Evolutionary conservation across 352 stramenopile species (phyloP), one percentile per base, ranked within the genome.

Genomic region (Pythium guiyangense): DNA sequence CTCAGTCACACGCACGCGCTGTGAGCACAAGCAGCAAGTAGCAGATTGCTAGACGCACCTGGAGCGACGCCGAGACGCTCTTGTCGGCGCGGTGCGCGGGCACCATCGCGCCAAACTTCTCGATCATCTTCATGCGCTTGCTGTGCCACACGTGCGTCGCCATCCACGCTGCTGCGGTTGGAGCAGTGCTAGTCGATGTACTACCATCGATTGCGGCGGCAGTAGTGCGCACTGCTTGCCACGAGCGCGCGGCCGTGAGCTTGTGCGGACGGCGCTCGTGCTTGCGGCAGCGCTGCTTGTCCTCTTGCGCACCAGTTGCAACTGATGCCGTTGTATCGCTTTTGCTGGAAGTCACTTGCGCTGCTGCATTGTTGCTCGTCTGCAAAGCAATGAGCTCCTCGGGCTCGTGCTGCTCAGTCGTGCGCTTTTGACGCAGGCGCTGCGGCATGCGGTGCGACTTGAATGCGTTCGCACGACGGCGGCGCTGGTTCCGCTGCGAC

Each of bases 381-480:
- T 17, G 22, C 8, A 77, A 52, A 5, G 49, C 44, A 49, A 75
- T 78, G 34, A 65, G 52, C 48, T 62, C 55, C 44, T 62, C 55
- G 18, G 37, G n/a, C 27, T 37, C 39, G 8, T 20, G 50, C 20
- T 60, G 52, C 45, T 40, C 45, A 40, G 66, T 63, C 25, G 27
- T 10, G 17, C 45, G 42, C 12, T 49, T 60, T 4, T 62, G 40
- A 6, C 79, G 79, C 45, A 92, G 58, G 1, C 83, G 70, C 22
- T 73, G 83, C 15, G 83, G 80, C 68, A 90, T 83, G 26, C 60
- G 52, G 61, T 90, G 67, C 50, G 77, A 78, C 60, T 93, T 90
- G 67, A 93, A 91, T 37, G 84, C 84, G 44, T 90, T 91, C 10
- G 80, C 83, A 34, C 83, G 78, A 2, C 83, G 80, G 3, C 83